phyloP scores from a whole-genome alignment of 1,284 basidiomycete species.

The Leccinum pachyderme region DNA sequence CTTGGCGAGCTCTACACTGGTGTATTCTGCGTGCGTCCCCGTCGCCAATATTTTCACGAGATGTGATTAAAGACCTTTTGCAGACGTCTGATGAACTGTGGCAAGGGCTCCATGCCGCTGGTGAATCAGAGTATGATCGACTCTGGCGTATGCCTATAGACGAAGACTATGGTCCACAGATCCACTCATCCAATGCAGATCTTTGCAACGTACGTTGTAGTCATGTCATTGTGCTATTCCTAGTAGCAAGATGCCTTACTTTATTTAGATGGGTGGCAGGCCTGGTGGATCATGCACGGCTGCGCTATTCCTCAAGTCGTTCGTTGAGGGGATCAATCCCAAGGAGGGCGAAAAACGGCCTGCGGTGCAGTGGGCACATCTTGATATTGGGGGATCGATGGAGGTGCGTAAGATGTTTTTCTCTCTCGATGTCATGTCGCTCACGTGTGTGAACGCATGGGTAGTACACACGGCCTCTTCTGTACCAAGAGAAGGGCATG shows the following conservation, averaged over 20 bases:
- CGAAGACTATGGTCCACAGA: conserved; percentile 77
- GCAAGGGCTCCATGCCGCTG: conserved; percentile 69
- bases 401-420: conserved; percentile 42
- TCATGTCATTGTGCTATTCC: background rate
- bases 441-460: conserved; percentile 1
- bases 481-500: conserved; percentile 76
- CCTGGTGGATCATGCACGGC: conserved; percentile 80
- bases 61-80: background rate
- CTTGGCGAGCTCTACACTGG: conserved; percentile 77
- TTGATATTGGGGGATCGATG: conserved; percentile 87
- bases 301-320: conserved; percentile 83
- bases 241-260: background rate
- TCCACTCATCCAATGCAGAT: conserved; percentile 77
- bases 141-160: conserved; percentile 87
- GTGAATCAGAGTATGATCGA: conserved; percentile 72
- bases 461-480: conserved; percentile 51
- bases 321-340: conserved; percentile 71
- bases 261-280: conserved; percentile 54
- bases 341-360: conserved; percentile 47
- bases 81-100: conserved; percentile 75
- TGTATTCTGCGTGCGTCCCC: conserved; percentile 66
- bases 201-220: conserved; percentile 65
- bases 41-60: background rate
- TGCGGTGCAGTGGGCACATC: conserved; percentile 71
- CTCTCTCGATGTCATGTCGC: background rate